Base-by-base conservation (phyloP, 202 grass and related monocot genomes). In the Digitaria exilis region DNA sequence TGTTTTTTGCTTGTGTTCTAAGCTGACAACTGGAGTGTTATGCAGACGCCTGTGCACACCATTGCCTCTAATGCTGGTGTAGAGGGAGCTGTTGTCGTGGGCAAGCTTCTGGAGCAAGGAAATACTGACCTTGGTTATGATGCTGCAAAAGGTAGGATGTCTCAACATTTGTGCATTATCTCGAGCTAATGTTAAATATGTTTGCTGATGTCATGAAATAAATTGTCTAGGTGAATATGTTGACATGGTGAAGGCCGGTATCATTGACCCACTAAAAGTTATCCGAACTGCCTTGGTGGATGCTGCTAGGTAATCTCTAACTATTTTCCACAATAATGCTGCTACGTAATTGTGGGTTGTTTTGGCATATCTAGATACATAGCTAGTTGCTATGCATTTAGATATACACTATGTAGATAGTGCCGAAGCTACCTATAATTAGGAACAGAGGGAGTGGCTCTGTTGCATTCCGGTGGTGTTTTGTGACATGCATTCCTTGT, bases 231-330 rank as follows among this genome's bases (percentile, higher is more conserved):
- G 91, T 21, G 96, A 98, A 69, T 98, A 98, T 17, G 93, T 98
- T 1, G 96, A 98, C 83, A 96, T 98, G 96, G 93, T 98, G 8
- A 98, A 98, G 77, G 85, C 89, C 0, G 96, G 96, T 86, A 98
- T 98, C 68, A 94, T 98, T 14, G 96, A 98, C 16, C 93, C 96
- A 9, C 89, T 98, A 50, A 98, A 98, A 73, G 96, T 98, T 32
- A 98, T 98, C 44, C 94, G 96, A 89, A 98, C 96, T 84, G 96
- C 96, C 2, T 86, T 99, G 73, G 89, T 96, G 64, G 96, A 99
- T 90, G 93, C 96, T 60, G 96, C 96, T 25, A 99, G 96, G 96
- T 94, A 84, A 54, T 32, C 7, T 13, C 32, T 41, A 61, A 31
- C 25, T 16, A 14, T 25, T 69, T 28, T 4, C 22, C 6, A 69